A percentile compares a stretch with the other conserved stretches of the same genome.
Conservation (phyloP, 2,329 filamentous ascomycete species). For the Scedosporium apiospermum region DNA sequence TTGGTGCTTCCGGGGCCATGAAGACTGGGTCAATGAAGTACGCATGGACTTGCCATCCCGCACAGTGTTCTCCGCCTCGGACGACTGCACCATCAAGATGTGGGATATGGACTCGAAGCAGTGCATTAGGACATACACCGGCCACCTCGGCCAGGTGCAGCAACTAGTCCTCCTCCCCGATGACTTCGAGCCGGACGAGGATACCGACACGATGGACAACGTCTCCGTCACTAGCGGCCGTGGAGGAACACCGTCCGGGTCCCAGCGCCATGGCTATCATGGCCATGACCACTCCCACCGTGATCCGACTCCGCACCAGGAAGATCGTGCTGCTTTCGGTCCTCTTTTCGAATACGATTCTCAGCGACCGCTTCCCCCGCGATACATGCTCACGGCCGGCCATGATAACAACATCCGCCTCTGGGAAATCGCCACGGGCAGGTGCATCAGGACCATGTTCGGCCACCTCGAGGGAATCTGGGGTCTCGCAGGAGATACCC, state of each 20-base stretch:
- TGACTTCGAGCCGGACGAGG: constrained; percentile 82
- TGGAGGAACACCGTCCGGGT: constrained; percentile 27
- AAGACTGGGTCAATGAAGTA: constrained; percentile 95
- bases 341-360: constrained; percentile 50
- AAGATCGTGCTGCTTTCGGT: constrained; percentile 48
- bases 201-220: constrained; percentile 37
- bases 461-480: constrained; percentile 95
- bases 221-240: constrained; percentile 38
- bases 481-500: constrained; percentile 80
- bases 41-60: constrained; percentile 72
- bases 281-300: constrained; percentile 11
- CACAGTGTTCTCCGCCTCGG: constrained; percentile 85
- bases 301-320: constrained; percentile 20
- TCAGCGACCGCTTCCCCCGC: constrained; percentile 63
- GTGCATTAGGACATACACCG: constrained; percentile 70
- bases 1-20: constrained; percentile 73
- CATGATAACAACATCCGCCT: constrained; percentile 86
- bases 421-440: constrained; percentile 78
- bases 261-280: background rate
- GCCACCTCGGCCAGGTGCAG: constrained; percentile 92
- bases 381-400: constrained; percentile 88
- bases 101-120: constrained; percentile 84
- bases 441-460: constrained; percentile 86
- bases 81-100: constrained; percentile 82
- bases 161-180: constrained; percentile 76